phyloP scores from a whole-genome alignment of 2,329 filamentous ascomycete species.

The Claviceps sorghi region DNA sequence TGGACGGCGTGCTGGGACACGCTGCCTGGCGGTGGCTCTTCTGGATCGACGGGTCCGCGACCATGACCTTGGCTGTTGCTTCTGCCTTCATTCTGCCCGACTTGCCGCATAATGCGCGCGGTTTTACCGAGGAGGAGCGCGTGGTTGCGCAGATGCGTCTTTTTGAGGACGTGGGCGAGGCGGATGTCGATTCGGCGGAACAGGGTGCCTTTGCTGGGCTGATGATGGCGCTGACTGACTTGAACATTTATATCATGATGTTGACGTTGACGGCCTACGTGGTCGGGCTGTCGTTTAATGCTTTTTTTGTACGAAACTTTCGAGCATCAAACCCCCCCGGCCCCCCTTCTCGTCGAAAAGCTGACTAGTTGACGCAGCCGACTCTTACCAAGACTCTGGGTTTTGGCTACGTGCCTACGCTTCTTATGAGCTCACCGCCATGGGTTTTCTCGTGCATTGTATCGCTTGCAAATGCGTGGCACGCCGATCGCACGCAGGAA shows the following conservation, averaged over 20 bases:
- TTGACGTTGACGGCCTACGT: constrained; percentile 47
- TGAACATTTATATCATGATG: constrained; percentile 51
- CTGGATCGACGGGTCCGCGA: constrained; percentile 41
- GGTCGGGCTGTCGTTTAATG: constrained; percentile 37
- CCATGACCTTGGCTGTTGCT: constrained; percentile 32
- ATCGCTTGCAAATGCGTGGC: constrained; percentile 40
- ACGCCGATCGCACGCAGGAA: constrained; percentile 40
- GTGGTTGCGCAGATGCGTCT: constrained; percentile 40
- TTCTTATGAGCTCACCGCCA: constrained; percentile 42
- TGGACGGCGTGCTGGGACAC: constrained; percentile 39
- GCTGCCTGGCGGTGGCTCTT: constrained; percentile 48
- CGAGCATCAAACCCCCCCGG: no score
- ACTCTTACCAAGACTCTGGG: constrained; percentile 38
- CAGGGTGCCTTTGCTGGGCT: constrained; percentile 38
- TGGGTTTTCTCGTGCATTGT: constrained; percentile 45
- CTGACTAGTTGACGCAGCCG: constrained; percentile 19
- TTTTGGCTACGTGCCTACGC: constrained; percentile 35
- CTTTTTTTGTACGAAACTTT: constrained; percentile 36
- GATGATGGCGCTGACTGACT: constrained; percentile 43
- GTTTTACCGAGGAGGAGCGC: constrained; percentile 45
- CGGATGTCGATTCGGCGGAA: constrained; percentile 34
- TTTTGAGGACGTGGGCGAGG: constrained; percentile 43
- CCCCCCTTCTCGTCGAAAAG: no score
- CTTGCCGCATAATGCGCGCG: constrained; percentile 39
- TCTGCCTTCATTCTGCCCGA: constrained; percentile 38